Evolutionary conservation across 257 asterid species (phyloP), one percentile per base, ranked within the genome.

Genomic region (Nicotiana tomentosiformis): DNA sequence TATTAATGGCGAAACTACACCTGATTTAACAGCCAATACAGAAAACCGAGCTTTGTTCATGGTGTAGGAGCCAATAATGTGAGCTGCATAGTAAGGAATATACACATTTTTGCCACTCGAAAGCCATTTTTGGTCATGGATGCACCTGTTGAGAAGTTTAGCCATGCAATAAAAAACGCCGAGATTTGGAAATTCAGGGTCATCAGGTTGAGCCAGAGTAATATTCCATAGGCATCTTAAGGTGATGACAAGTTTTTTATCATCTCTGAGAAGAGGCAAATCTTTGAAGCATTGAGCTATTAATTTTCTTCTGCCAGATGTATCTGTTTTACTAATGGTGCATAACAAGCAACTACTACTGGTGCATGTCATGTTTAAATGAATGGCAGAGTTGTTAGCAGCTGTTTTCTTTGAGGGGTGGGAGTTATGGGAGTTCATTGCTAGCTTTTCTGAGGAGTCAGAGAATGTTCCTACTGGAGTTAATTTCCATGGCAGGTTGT

Each of bases 11-110:
- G 46, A 60, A 14, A 84, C 15, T 14, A 84, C 87, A 10, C 81
- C 83, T 77, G 89, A 82, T 20, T 61, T 53, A 11, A 84, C 80
- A 14, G 87, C 89, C 18, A 81, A 67, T 1, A 84, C 89, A 4
- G 89, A 86, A 26, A 77, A 77, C 26, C 17, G 56, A 30, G 81
- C 43, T 70, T 78, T 81, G 17, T 84, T 86, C 86, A 86, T 86
- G 23, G 89, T 61, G 57, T 86, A 86, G 5, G 89, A 86, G 69
- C 89, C 89, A 46, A 86, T 86, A 11, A 86, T 64, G 43, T 86
- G 89, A 10, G 89, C 89, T 35, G 89, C 87, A 55, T 81, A 86
- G 26, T 86, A 86, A 4, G 89, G 87, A 20, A 86, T 37, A 57
- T 32, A 84, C 20, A 80, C 20, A 66, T 82, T 84, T 10, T 83